Percentiles rank a stretch among this genome's conserved stretches.
Conservation (phyloP, 495 filamentous ascomycete genomes). For the Beverwykella pulmonaria region DNA sequence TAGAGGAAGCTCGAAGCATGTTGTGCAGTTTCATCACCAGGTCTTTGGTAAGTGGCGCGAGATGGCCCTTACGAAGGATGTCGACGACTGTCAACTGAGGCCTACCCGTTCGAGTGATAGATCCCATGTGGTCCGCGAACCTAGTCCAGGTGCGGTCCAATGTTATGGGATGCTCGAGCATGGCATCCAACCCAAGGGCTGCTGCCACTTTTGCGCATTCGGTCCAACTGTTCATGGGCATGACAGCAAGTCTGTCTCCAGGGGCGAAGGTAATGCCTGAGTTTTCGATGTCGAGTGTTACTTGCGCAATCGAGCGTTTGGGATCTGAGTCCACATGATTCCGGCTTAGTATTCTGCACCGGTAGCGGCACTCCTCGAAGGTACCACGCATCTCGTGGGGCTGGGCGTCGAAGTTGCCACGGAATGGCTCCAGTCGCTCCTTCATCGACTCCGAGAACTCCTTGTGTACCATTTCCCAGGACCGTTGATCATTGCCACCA, state of each 20-base stretch:
- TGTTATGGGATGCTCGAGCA: slow-evolving; percentile 41
- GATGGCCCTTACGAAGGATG: slow-evolving; percentile 52
- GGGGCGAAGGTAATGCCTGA: slow-evolving; percentile 55
- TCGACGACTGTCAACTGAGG: slow-evolving; percentile 49
- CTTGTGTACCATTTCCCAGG: slow-evolving; percentile 55
- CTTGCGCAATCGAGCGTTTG: slow-evolving; percentile 50
- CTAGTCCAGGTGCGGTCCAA: slow-evolving; percentile 52
- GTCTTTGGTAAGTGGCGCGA: slow-evolving; percentile 55
- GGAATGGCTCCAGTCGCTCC: slow-evolving; percentile 54
- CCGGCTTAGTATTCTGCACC: slow-evolving; percentile 47
- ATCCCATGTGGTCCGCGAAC: slow-evolving; percentile 50
- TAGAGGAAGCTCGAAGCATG: slow-evolving; percentile 52
- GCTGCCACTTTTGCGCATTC: slow-evolving; percentile 55
- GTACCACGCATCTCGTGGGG: slow-evolving; percentile 56
- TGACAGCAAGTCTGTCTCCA: slow-evolving; percentile 54
- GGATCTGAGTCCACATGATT: slow-evolving; percentile 51
- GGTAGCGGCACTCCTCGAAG: slow-evolving; percentile 55
- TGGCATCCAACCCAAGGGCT: slow-evolving; percentile 47
- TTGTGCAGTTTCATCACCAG: slow-evolving; percentile 50
- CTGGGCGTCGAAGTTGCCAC: slow-evolving; percentile 47
- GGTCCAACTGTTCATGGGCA: slow-evolving; percentile 55
- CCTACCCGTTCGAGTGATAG: slow-evolving; percentile 35
- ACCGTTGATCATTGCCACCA: slow-evolving; percentile 48
- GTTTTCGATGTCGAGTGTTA: slow-evolving; percentile 52
- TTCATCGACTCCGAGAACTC: slow-evolving; percentile 58